These are phyloP conservation scores for Malus orientalis DNA, from an alignment of 306 rosid species.

Conservation along the genomic window DNA sequence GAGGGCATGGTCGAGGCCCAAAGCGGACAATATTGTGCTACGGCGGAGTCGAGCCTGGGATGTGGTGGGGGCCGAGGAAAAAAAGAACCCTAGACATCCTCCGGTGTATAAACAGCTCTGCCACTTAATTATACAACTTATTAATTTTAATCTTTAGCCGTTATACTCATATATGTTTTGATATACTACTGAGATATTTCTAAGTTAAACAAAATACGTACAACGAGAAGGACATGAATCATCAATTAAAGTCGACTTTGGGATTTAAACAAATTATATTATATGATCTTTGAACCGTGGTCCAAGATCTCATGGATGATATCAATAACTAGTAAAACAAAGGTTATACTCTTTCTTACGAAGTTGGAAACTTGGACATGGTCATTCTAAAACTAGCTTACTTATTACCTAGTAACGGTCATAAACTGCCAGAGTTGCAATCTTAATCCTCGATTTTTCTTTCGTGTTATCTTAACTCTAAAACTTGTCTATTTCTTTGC, in stretches of 20 bases:
- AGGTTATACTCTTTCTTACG: not conserved
- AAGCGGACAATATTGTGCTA: too few species aligned
- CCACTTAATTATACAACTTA: not conserved
- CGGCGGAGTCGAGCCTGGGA: too few species aligned
- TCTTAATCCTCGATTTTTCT: not conserved
- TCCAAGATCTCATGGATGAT: not conserved
- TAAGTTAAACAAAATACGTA: not conserved
- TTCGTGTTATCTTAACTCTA: not conserved
- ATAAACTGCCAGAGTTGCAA: not conserved
- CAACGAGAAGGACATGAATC: not conserved
- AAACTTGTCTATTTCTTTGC: constrained; percentile 3
- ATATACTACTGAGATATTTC: not conserved
- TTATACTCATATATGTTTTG: too few species aligned
- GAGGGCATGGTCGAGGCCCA: too few species aligned
- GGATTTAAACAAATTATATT: not conserved
- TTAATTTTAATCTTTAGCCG: not conserved
- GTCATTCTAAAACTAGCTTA: not conserved
- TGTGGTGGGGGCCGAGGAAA: too few species aligned
- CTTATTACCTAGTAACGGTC: not conserved
- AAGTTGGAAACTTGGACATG: not conserved
- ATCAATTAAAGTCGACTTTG: not conserved
- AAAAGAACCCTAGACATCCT: not conserved
- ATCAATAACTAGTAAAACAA: not conserved
- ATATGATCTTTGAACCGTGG: not conserved
- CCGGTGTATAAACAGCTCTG: too few species aligned